Evolutionary conservation across 768 basidiomycete species (phyloP), one percentile per base, ranked within the genome.

Genomic region (Boletellus sp.): DNA sequence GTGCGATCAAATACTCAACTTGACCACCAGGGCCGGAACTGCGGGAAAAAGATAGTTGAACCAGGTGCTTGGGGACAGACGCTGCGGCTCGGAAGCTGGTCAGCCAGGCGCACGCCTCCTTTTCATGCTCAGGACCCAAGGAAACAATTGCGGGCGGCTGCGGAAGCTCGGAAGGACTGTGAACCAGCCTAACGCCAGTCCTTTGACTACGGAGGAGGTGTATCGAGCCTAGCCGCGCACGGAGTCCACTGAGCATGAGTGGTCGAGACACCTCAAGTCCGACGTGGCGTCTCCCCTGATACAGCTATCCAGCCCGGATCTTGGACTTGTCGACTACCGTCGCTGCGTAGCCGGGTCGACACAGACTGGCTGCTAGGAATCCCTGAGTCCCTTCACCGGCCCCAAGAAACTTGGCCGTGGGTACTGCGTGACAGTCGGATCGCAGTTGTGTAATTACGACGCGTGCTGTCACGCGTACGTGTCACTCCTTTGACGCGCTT

Each of bases 1-100:
- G 16, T 24, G n/a, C 6, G 42, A 56, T 31, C 9, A 23, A 35
- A 45, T 6, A 54, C 64, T 54, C 50, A 61, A 87, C 89, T 78
- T 90, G 89, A 15, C 90, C 90, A 32, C 90, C 90, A 6, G 90
- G 90, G 20, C 90, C 90, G 4, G 89, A 90, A 57, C 89, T 91
- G 45, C 88, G 74, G 6, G 87, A 79, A 58, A 88, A 92, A 0
- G 78, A 73, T 22, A 91, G 55, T 36, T 85, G 78, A 0, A 89
- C 85, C 17, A 75, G 41, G 31, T 68, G 67, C 53, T 70, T 79
- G 0, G 81, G 81, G 33, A 87, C 76, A 3, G 64, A 57, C 11
- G 32, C 47, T 10, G 60, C 58, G 8, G 56, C 50, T 40, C 70
- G 73, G 63, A 88, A 87, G 17, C 60, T 52, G 1, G 69, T 58